These are phyloP conservation scores for Apiospora saccharicola DNA, from an alignment of 2,329 filamentous ascomycete species.

Conservation along the genomic window DNA sequence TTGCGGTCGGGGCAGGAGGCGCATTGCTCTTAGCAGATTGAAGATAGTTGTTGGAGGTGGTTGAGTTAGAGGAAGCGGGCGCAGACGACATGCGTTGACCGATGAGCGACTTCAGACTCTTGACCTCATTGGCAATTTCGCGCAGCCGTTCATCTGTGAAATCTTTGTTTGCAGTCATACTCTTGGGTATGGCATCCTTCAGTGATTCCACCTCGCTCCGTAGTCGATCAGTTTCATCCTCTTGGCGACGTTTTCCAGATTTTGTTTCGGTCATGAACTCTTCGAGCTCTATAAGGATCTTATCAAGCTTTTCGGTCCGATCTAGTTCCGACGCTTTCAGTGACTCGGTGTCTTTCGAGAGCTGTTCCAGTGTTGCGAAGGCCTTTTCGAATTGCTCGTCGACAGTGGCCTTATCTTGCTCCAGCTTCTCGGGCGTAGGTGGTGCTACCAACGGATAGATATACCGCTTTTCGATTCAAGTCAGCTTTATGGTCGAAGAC, in stretches of 20 bases:
- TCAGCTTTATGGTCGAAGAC: not conserved
- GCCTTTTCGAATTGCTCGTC: slow-evolving; percentile 94
- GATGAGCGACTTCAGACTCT: slow-evolving; percentile 90
- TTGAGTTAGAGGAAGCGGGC: slow-evolving; percentile 36
- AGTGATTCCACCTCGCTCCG: slow-evolving; percentile 85
- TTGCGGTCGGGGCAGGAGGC: slow-evolving; percentile 30
- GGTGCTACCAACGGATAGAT: slow-evolving; percentile 90
- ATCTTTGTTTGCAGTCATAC: slow-evolving; percentile 87
- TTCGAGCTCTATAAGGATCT: slow-evolving; percentile 83
- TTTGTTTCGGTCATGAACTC: slow-evolving; percentile 83
- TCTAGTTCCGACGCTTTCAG: slow-evolving; percentile 88
- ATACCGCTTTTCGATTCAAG: slow-evolving; percentile 71
- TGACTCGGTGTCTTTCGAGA: slow-evolving; percentile 86
- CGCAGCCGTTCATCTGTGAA: slow-evolving; percentile 80
- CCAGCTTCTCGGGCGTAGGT: slow-evolving; percentile 90
- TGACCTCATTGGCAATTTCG: slow-evolving; percentile 87
- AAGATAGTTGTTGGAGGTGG: slow-evolving; percentile 31
- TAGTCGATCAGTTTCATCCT: slow-evolving; percentile 86
- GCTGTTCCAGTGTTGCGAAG: slow-evolving; percentile 89
- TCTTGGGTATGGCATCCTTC: slow-evolving; percentile 86
- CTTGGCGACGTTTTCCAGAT: slow-evolving; percentile 78
- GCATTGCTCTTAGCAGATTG: slow-evolving; percentile 31
- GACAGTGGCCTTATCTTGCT: slow-evolving; percentile 91
- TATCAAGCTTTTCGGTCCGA: slow-evolving; percentile 83
- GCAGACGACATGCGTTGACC: slow-evolving; percentile 62